These are phyloP conservation scores for Solanum neorickii DNA, from an alignment of 257 asterid species.

Conservation along the genomic window DNA sequence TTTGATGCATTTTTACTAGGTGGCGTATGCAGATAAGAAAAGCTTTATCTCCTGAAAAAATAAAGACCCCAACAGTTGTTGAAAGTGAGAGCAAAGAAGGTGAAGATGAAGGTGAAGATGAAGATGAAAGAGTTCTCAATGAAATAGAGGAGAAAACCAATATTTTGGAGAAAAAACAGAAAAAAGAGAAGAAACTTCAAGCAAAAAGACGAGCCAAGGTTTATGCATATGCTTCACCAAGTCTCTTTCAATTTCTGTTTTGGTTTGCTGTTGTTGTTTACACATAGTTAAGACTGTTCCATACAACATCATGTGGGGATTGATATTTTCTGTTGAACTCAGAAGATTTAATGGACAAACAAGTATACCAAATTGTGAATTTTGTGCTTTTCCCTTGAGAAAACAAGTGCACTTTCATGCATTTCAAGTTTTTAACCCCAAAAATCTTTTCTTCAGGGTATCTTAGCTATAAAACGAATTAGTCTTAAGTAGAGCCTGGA, in stretches of 20 bases:
- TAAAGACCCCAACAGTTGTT: constrained; percentile 17
- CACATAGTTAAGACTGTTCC: background rate
- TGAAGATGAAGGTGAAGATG: constrained; percentile 48
- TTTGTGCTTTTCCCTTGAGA: background rate
- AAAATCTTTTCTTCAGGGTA: background rate
- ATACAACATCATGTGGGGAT: background rate
- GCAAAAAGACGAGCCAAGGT: constrained; percentile 87
- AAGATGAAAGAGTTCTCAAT: constrained; percentile 57
- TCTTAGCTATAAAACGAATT: background rate
- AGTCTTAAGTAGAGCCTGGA: background rate
- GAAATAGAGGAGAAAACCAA: constrained; percentile 84
- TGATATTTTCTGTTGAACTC: background rate
- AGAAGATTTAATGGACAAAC: background rate
- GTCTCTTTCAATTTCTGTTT: background rate
- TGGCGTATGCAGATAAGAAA: constrained; percentile 81
- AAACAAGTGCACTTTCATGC: background rate
- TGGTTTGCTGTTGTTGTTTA: background rate
- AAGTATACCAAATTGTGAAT: background rate
- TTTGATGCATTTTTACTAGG: constrained; percentile 15
- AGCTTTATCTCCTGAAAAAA: constrained; percentile 74
- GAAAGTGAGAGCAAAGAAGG: constrained; percentile 32
- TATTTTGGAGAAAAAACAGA: constrained; percentile 82
- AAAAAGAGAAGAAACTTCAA: constrained; percentile 46
- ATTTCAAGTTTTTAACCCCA: background rate
- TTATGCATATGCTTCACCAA: background rate